phyloP scores from a whole-genome alignment of 805 yeast genomes.

The Suhomyces faveliae region DNA sequence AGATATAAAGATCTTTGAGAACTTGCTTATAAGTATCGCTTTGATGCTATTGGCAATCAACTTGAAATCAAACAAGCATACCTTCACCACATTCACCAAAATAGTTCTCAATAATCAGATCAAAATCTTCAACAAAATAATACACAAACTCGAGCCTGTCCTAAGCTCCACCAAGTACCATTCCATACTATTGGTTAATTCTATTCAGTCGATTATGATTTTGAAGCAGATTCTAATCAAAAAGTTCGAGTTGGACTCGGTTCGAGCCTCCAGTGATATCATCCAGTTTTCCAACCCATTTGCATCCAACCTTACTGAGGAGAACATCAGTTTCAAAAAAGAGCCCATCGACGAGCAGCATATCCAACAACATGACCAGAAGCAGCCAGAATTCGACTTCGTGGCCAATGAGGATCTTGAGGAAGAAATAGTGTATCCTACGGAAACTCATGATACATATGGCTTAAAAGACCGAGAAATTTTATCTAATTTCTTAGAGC shows the following conservation, averaged over 20 bases:
- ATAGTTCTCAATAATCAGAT: slow-evolving; percentile 32
- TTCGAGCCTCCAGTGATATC: neutral
- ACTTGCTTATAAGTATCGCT: slow-evolving; percentile 29
- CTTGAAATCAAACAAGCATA: slow-evolving; percentile 14
- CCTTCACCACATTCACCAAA: slow-evolving; percentile 9
- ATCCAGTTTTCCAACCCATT: slow-evolving; percentile 4
- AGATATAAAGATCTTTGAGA: slow-evolving; percentile 24
- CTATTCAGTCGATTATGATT: slow-evolving; percentile 30
- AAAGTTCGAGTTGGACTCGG: slow-evolving; percentile 12
- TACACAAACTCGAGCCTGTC: slow-evolving; percentile 17
- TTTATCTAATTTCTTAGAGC: slow-evolving; percentile 7
- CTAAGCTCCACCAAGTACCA: slow-evolving; percentile 12
- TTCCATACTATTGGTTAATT: slow-evolving; percentile 23
- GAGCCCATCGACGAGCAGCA: neutral
- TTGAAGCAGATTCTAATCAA: slow-evolving; percentile 28
- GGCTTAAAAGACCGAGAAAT: neutral
- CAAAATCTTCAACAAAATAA: slow-evolving; percentile 29
- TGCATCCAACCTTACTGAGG: neutral
- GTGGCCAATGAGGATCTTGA: slow-evolving; percentile 5
- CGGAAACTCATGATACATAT: neutral
- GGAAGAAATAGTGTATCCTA: slow-evolving; percentile 10
- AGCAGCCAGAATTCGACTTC: neutral
- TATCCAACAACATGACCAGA: neutral
- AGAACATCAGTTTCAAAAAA: neutral
- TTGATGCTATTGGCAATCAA: slow-evolving; percentile 26